phyloP scores from a whole-genome alignment of 768 basidiomycete species.

The Termitomyces bulborhizus region DNA sequence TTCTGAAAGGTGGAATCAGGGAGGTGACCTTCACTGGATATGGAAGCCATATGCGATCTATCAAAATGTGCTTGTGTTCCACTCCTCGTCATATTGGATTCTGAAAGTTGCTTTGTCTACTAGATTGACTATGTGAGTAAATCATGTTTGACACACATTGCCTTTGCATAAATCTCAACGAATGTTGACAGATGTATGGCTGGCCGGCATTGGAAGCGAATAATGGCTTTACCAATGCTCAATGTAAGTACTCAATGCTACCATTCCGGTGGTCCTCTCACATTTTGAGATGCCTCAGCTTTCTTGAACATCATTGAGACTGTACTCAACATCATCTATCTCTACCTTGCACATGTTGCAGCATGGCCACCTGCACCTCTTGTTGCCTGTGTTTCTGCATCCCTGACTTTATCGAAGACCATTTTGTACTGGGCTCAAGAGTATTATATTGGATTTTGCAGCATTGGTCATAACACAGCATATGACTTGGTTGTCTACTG shows the following conservation, averaged over 20 bases:
- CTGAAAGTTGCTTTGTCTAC: not conserved
- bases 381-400: conserved; percentile 63
- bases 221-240: conserved; percentile 82
- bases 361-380: conserved; percentile 62
- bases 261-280: not conserved
- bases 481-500: conserved; percentile 51
- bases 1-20: conserved; percentile 25
- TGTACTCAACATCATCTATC: conserved; percentile 62
- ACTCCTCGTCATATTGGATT: conserved; percentile 22
- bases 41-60: conserved; percentile 83
- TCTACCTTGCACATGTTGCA: conserved; percentile 66
- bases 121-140: conserved; percentile 28
- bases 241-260: conserved; percentile 43
- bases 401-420: conserved; percentile 86
- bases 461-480: conserved; percentile 66
- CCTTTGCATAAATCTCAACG: not conserved
- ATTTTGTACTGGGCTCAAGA: conserved; percentile 78
- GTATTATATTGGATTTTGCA: conserved; percentile 68
- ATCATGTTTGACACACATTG: not conserved
- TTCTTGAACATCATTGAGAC: conserved; percentile 77
- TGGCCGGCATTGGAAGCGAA: conserved; percentile 52
- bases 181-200: conserved; percentile 59
- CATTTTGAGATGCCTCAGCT: conserved; percentile 37
- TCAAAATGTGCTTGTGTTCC: conserved; percentile 43
- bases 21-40: conserved; percentile 88